Conservation (phyloP, 345 rosid species). For the Hevea brasiliensis region DNA sequence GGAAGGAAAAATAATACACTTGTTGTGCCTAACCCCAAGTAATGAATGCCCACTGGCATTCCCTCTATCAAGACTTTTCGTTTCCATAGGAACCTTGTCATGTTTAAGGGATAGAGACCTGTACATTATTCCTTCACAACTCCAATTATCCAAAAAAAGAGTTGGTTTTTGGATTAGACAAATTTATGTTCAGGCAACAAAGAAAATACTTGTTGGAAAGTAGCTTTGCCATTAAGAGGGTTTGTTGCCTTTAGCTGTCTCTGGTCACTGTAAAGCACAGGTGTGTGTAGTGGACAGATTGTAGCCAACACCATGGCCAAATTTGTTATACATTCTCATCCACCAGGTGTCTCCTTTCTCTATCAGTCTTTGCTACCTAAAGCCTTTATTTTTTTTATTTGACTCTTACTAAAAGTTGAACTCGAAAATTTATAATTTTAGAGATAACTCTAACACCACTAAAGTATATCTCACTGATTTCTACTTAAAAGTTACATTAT, state of each 20-base stretch:
- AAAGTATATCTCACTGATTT: too few relatives aligned
- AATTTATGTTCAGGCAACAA: background rate
- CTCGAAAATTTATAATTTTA: too few relatives aligned
- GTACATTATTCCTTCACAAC: slow-evolving; percentile 23
- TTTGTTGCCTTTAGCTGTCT: slow-evolving; percentile 29
- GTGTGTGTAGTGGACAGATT: slow-evolving; percentile 7
- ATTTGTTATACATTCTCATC: slow-evolving; percentile 24
- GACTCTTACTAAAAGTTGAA: too few relatives aligned
- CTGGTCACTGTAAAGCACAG: slow-evolving; percentile 9
- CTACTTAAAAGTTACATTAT: background rate
- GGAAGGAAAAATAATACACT: slow-evolving; percentile 35
- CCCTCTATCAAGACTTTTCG: slow-evolving; percentile 15
- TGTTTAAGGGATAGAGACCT: background rate
- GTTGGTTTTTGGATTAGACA: background rate
- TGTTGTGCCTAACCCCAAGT: slow-evolving; percentile 33
- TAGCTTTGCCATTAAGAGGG: slow-evolving; percentile 30
- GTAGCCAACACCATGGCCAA: slow-evolving; percentile 12
- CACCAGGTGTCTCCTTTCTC: slow-evolving; percentile 19
- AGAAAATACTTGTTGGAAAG: slow-evolving; percentile 8
- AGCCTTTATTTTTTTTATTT: too few relatives aligned
- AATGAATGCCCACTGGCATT: slow-evolving; percentile 12
- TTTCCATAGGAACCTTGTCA: slow-evolving; percentile 15
- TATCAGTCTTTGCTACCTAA: too few relatives aligned
- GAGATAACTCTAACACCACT: too few relatives aligned
- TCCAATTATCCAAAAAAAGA: background rate